Evolutionary conservation across 139 green algal species (phyloP).

Genomic region (Chlorella sp.): DNA sequence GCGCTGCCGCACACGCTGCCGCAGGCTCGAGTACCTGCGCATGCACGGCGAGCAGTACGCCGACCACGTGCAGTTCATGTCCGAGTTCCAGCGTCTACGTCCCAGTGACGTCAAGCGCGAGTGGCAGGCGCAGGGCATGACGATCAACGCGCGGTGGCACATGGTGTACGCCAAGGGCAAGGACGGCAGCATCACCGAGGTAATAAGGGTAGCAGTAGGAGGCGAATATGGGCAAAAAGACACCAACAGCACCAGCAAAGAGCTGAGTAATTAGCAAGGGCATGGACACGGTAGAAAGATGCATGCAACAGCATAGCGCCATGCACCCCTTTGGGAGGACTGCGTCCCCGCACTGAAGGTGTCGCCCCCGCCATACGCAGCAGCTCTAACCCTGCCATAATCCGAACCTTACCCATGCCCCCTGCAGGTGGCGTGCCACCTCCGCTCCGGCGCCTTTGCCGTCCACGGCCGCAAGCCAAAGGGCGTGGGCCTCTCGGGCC

Average conservation of each 20-base stretch:
- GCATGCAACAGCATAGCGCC: no score
- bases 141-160: slow-evolving; percentile 22
- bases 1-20: not conserved
- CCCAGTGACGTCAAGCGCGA: slow-evolving; percentile 32
- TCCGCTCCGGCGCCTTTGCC: slow-evolving; percentile 28
- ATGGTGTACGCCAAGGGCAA: not conserved
- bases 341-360: no score
- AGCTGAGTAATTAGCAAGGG: no score
- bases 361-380: no score
- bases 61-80: slow-evolving; percentile 22
- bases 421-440: not conserved
- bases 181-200: not conserved
- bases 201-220: no score
- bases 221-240: no score
- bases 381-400: no score
- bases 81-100: slow-evolving; percentile 13
- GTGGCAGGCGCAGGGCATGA: slow-evolving; percentile 27
- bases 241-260: no score
- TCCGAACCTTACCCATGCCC: no score
- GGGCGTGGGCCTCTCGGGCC: slow-evolving; percentile 16
- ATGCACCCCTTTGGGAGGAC: no score
- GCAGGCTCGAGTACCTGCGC: slow-evolving; percentile 6
- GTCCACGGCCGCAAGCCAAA: slow-evolving; percentile 26
- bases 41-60: not conserved
- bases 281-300: no score